Evolutionary conservation across 768 basidiomycete genomes (phyloP).

Genomic region (Boletus patriciae): DNA sequence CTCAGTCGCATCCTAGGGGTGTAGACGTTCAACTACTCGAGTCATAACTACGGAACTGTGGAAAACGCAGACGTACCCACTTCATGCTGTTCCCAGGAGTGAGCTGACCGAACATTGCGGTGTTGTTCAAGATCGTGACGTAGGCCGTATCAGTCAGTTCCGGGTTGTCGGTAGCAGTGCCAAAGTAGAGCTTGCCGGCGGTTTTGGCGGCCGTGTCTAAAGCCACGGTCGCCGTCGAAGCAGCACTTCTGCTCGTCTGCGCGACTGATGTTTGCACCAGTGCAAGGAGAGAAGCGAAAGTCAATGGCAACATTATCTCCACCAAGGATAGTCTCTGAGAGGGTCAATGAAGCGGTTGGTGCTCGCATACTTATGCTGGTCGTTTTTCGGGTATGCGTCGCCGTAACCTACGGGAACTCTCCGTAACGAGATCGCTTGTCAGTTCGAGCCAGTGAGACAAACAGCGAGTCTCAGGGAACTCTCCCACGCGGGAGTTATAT

Average conservation of each 20-base stretch:
- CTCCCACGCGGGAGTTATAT: no score
- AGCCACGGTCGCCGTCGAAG: constrained; percentile 1
- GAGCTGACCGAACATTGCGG: constrained; percentile 19
- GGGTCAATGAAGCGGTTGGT: not conserved
- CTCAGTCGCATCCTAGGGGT: constrained; percentile 19
- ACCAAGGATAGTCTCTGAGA: not conserved
- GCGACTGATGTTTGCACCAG: not conserved
- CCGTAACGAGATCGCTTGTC: no score
- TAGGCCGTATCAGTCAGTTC: constrained; percentile 40
- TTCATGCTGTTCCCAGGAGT: constrained; percentile 23
- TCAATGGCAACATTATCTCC: constrained; percentile 1
- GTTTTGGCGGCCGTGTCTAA: constrained; percentile 40
- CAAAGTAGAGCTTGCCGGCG: constrained; percentile 47
- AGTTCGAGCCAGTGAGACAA: no score
- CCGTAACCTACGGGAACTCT: not conserved
- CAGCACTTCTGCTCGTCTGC: not conserved
- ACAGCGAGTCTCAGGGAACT: no score
- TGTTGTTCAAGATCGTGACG: constrained; percentile 4
- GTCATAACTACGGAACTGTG: not conserved
- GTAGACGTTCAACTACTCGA: not conserved
- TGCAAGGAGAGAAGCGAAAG: constrained; percentile 6
- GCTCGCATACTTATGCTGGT: constrained; percentile 1
- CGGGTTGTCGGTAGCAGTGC: constrained; percentile 48
- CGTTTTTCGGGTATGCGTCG: not conserved
- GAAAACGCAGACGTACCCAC: constrained; percentile 15